phyloP scores from a whole-genome alignment of 768 basidiomycete genomes.

The Myochromella boudieri region DNA sequence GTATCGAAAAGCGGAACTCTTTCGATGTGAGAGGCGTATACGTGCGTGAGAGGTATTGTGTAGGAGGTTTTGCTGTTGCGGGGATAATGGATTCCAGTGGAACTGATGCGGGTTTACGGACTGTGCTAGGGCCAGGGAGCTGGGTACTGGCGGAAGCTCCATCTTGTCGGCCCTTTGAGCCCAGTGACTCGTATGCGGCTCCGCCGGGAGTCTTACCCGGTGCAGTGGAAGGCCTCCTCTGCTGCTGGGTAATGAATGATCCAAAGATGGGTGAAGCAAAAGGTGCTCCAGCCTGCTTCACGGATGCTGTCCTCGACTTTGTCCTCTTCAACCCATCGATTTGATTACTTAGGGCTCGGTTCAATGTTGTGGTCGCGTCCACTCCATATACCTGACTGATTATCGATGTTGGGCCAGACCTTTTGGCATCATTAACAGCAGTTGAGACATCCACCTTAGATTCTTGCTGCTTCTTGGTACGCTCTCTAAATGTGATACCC shows the following conservation, averaged over 20 bases:
- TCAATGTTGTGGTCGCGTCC: conserved; percentile 47
- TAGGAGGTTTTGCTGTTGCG: conserved; percentile 75
- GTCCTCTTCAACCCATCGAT: conserved; percentile 29
- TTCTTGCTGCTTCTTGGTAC: conserved; percentile 49
- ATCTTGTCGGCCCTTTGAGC: conserved; percentile 31
- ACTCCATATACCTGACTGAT: conserved; percentile 38
- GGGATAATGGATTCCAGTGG: conserved; percentile 85
- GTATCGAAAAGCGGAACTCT: conserved; percentile 73
- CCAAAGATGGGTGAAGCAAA: conserved; percentile 63
- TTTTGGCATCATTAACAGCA: conserved; percentile 25
- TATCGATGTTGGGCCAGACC: conserved; percentile 38
- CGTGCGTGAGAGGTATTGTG: conserved; percentile 74
- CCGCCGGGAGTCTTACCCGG: conserved; percentile 10
- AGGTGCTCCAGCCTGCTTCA: conserved; percentile 33
- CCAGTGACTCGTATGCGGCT: conserved; percentile 18
- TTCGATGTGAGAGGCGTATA: conserved; percentile 74
- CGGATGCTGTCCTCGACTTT: conserved; percentile 33
- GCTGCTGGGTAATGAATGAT: conserved; percentile 54
- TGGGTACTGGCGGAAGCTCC: conserved; percentile 5
- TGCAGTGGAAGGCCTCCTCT: conserved; percentile 36
- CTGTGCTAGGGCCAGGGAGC: conserved; percentile 10
- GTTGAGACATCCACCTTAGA: conserved; percentile 17
- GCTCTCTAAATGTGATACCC: conserved; percentile 47
- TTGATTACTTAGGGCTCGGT: conserved; percentile 42
- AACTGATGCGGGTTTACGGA: conserved; percentile 45